phyloP scores from a whole-genome alignment of 1,284 basidiomycete genomes.

The Ganoderma leucocontextum region DNA sequence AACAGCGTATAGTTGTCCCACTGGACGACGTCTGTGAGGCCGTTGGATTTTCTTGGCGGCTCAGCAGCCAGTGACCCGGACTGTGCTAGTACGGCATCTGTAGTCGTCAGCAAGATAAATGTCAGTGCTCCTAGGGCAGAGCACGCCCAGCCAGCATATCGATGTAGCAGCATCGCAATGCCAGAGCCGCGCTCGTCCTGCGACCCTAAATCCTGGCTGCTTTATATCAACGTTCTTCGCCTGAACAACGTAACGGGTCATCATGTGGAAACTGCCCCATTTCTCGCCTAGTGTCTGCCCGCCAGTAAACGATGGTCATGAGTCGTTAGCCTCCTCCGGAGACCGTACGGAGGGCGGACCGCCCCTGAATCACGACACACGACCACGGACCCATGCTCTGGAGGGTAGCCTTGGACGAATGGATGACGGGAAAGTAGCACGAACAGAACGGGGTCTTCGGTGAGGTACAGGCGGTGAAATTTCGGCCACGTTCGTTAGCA shows the following conservation, averaged over 20 bases:
- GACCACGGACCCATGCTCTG: neutral
- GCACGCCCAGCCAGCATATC: neutral
- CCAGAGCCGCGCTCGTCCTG: neutral
- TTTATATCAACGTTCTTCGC: neutral
- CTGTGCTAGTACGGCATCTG: neutral
- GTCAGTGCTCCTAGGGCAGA: neutral
- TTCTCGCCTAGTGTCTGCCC: neutral
- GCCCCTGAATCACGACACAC: neutral
- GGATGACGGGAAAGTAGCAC: neutral
- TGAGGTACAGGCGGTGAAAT: neutral
- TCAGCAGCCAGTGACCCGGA: constrained; percentile 19
- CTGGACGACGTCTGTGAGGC: constrained; percentile 41
- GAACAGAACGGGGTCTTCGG: neutral
- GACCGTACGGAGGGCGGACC: neutral
- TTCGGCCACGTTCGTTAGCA: neutral
- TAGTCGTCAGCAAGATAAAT: neutral
- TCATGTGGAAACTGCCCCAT: neutral
- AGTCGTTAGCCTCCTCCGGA: neutral
- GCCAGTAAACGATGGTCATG: neutral
- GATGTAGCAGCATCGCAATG: neutral
- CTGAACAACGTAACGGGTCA: neutral
- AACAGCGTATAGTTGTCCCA: constrained; percentile 46
- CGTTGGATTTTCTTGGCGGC: constrained; percentile 40
- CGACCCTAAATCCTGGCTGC: neutral
- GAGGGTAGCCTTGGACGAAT: neutral